phyloP scores from a whole-genome alignment of 2,329 filamentous ascomycete species.

The Fusarium sulawesiense region DNA sequence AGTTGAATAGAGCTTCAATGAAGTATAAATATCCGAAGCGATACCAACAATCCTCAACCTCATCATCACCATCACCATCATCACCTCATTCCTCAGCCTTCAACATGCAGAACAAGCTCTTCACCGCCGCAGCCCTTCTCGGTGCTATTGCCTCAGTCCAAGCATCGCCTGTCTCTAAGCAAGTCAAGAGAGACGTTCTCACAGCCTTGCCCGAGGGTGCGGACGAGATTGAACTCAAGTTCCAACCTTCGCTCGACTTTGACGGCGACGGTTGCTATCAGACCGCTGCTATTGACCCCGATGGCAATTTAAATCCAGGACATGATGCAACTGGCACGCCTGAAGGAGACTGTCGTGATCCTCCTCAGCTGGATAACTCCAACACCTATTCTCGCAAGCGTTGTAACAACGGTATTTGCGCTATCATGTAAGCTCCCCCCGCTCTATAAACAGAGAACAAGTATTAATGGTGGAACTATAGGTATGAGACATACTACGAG shows the following conservation, averaged over 20 bases:
- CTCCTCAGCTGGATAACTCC: conserved; percentile 47
- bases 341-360: conserved; percentile 48
- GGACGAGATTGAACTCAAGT: conserved; percentile 49
- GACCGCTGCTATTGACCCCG: conserved; percentile 57
- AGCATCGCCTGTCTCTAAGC: conserved; percentile 28
- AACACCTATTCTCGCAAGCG: conserved; percentile 49
- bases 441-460: too few relatives aligned
- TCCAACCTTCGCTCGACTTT: conserved; percentile 55
- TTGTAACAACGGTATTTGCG: conserved; percentile 51
- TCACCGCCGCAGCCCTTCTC: conserved; percentile 29
- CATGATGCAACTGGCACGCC: conserved; percentile 45
- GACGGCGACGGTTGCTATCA: conserved; percentile 58
- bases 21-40: conserved; percentile 6
- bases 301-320: conserved; percentile 49
- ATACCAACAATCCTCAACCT: not conserved
- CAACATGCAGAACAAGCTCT: conserved; percentile 33
- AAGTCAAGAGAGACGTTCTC: conserved; percentile 44
- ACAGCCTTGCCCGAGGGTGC: conserved; percentile 50
- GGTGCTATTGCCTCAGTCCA: conserved; percentile 34
- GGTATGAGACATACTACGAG: conserved; percentile 56
- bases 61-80: not conserved
- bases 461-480: not conserved
- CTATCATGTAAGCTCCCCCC: conserved; percentile 49
- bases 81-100: not conserved
- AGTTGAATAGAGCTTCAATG: rapidly evolving